Evolutionary conservation across 2,329 filamentous ascomycete genomes (phyloP), one percentile per base, ranked within the genome.

Genomic region (Blumeria graminis): DNA sequence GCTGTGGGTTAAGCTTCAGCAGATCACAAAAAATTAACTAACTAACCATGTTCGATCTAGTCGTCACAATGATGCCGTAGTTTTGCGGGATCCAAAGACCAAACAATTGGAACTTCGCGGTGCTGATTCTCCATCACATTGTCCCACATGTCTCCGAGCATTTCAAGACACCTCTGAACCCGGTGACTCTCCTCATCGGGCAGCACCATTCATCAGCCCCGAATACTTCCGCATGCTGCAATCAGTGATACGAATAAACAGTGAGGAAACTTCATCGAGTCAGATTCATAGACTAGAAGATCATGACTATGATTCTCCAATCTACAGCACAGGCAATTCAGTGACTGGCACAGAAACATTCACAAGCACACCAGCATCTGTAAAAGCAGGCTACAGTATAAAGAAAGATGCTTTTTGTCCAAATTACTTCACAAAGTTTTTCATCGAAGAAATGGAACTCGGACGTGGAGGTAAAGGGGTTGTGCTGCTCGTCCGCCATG

Each of bases 221-320:
- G 80, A 88, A 55, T 98, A 98, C 72, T 98, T 98, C 69, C 86
- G 86, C 64, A 89, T 96, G 84, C 80, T 98, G 43, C 84, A 78
- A 71, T 55, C 74, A 74, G 56, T 71, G 64, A 62, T 70, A 62
- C 66, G 68, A 69, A 73, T 68, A 68, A 74, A 69, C 66, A 72
- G 63, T 6, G 55, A 67, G 60, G 65, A 65, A 35, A 66, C 68
- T 8, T 72, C 75, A 0, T 69, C 74, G 10, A 78, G 73, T 58
- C 76, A 76, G 0, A 71, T 80, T 53, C 72, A 76, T 46, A 71
- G 77, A 55, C 68, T 68, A 6, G 66, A 65, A 5, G 58, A 65
- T 34, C 65, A 64, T 43, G 64, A 62, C 10, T 61, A 61, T 48
- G 51, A 62, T 3, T 60, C 63, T 32, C 56, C 63, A 14, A 52